These are phyloP conservation scores for Aspergillus cavernicola DNA, from an alignment of 495 filamentous ascomycete species.

Conservation along the genomic window DNA sequence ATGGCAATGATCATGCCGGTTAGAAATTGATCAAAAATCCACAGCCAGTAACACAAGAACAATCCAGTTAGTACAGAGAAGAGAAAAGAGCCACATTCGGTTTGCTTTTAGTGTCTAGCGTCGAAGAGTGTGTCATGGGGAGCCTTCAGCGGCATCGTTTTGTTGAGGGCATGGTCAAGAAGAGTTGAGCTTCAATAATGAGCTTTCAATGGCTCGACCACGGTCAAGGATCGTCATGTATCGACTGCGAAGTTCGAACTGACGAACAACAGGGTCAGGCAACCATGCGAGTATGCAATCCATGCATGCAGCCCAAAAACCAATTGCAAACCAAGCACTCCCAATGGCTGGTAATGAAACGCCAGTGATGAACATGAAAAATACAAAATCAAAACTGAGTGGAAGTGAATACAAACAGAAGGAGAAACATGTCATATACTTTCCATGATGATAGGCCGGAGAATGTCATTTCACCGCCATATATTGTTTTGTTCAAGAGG, in stretches of 20 bases:
- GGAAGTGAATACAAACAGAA: slow-evolving; percentile 16
- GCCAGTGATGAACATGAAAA: slow-evolving; percentile 28
- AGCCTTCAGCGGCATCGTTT: not conserved
- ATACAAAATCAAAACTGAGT: slow-evolving; percentile 19
- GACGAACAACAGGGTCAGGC: slow-evolving; percentile 1
- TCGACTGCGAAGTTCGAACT: not conserved
- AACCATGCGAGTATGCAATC: slow-evolving; percentile 25
- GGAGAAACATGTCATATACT: slow-evolving; percentile 22
- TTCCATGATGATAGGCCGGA: slow-evolving; percentile 21
- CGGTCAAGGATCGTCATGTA: not conserved
- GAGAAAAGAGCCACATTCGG: slow-evolving; percentile 6
- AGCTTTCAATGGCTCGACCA: not conserved
- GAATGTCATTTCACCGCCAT: slow-evolving; percentile 16
- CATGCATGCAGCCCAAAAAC: slow-evolving; percentile 24
- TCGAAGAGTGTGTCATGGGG: not conserved
- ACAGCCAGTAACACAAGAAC: slow-evolving; percentile 13
- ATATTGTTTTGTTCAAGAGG: slow-evolving; percentile 18
- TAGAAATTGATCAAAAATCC: slow-evolving; percentile 21
- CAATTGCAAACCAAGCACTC: slow-evolving; percentile 22
- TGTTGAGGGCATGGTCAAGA: too few relatives aligned
- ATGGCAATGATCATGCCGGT: slow-evolving; percentile 23
- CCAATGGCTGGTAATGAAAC: slow-evolving; percentile 33
- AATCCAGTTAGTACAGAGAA: slow-evolving; percentile 1
- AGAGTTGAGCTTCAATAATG: not conserved
- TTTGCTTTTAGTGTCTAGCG: not conserved